A percentile compares a stretch with the other conserved stretches of the same genome.
Conservation (phyloP, 805 yeast species). For the Metschnikowia sp. region DNA sequence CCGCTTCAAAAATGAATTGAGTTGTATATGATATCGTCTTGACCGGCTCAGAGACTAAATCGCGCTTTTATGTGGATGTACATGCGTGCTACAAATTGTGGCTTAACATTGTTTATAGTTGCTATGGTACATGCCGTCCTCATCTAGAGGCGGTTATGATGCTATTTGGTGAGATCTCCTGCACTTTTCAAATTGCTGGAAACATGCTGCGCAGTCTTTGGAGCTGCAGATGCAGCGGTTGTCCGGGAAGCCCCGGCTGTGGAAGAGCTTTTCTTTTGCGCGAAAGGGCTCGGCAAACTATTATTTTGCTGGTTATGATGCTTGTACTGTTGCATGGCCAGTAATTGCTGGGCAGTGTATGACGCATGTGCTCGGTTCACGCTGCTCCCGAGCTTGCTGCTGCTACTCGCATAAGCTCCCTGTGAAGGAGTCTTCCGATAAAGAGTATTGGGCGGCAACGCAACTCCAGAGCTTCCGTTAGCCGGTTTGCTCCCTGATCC, state of each 20-base stretch:
- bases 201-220: conserved; percentile 6
- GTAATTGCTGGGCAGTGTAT: conserved; percentile 10
- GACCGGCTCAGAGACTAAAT: background rate
- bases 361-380: conserved; percentile 2
- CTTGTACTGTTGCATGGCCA: conserved; percentile 12
- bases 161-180: conserved; percentile 2
- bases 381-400: conserved; percentile 3
- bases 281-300: background rate
- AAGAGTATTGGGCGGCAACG: conserved; percentile 9
- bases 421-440: conserved; percentile 4
- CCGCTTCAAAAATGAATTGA: background rate
- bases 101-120: conserved; percentile 9
- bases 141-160: conserved; percentile 15
- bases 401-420: background rate
- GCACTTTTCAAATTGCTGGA: conserved; percentile 5
- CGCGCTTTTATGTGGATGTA: background rate
- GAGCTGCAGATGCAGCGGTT: background rate
- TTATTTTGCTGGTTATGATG: conserved; percentile 6
- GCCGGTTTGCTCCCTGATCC: conserved; percentile 1
- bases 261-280: conserved; percentile 5
- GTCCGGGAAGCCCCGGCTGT: background rate
- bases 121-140: conserved; percentile 16
- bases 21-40: background rate
- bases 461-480: conserved; percentile 5
- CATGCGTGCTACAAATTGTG: conserved; percentile 5